Evolutionary conservation across 345 rosid genomes (phyloP).

Genomic region (thale cress (Arabidopsis thaliana)): TAIR10.1 NC_003076.8:106501-107000

Average conservation of each 20-base stretch:
- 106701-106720: no score
- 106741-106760: constrained; percentile 7
- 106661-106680: not conserved
- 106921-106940: constrained; percentile 44
- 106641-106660: not conserved
- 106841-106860: constrained; percentile 21
- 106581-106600: not conserved
- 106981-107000: constrained; percentile 75
- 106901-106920: constrained; percentile 25
- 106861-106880: constrained; percentile 20
- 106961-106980: constrained; percentile 39
- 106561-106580: constrained; percentile 1
- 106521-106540: constrained; percentile 19
- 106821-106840: constrained; percentile 26
- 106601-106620: not conserved
- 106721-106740: not conserved
- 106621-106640: constrained; percentile 4
- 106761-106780: constrained; percentile 3
- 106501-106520: constrained; percentile 17
- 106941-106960: constrained; percentile 29
- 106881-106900: constrained; percentile 26
- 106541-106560: constrained; percentile 5
- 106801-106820: constrained; percentile 46
- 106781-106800: constrained; percentile 54
- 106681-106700: not conserved